Evolutionary conservation across 805 yeast genomes (phyloP).

Genomic region (Candida takata): DNA sequence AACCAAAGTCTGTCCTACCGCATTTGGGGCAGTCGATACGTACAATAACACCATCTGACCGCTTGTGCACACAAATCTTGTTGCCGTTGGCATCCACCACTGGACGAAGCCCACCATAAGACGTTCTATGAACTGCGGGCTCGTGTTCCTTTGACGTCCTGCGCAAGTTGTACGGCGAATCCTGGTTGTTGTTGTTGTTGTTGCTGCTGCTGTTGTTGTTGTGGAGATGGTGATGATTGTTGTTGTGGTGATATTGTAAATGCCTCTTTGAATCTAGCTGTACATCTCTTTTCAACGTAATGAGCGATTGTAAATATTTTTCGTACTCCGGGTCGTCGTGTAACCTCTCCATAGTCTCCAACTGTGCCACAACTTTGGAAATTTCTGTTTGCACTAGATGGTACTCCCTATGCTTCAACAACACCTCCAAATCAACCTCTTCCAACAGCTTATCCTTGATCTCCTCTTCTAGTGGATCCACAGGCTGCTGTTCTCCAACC

Average conservation of each 20-base stretch:
- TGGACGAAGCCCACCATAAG: conserved; percentile 43
- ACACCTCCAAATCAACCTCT: conserved; percentile 52
- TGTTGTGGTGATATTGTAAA: background rate
- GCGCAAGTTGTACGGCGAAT: conserved; percentile 6
- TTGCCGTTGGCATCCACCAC: conserved; percentile 32
- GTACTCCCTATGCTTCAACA: conserved; percentile 53
- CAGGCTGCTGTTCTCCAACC: conserved; percentile 10
- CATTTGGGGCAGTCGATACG: conserved; percentile 64
- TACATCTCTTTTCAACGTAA: conserved; percentile 24
- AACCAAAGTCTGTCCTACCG: conserved; percentile 59
- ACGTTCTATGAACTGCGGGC: conserved; percentile 28
- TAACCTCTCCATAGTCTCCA: conserved; percentile 41
- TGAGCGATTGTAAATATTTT: conserved; percentile 35
- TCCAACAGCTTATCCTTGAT: conserved; percentile 30
- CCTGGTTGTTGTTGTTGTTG: background rate
- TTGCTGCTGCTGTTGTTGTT: background rate
- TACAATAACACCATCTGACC: conserved; percentile 68
- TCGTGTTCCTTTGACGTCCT: conserved; percentile 16
- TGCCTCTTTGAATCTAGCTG: conserved; percentile 7
- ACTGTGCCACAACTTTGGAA: conserved; percentile 49
- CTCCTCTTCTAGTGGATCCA: conserved; percentile 10
- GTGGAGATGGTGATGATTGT: background rate
- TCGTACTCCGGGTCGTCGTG: conserved; percentile 28
- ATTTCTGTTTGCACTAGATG: conserved; percentile 45
- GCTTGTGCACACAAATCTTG: conserved; percentile 47